Evolutionary conservation across 768 basidiomycete species (phyloP).

Genomic region (Trichaptum fuscoviolaceum): DNA sequence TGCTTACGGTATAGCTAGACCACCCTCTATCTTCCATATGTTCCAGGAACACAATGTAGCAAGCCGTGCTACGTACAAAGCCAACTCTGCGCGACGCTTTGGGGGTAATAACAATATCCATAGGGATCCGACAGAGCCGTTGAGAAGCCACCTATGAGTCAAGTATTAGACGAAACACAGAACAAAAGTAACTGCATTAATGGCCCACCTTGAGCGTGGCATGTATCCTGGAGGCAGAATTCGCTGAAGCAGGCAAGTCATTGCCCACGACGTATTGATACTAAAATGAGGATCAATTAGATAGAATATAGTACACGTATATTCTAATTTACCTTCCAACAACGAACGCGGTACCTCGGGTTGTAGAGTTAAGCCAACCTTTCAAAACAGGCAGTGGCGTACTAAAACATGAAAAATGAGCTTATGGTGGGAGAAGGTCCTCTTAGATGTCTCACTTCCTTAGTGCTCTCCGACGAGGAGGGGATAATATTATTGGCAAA

Average conservation of each 20-base stretch:
- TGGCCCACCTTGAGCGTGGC: neutral
- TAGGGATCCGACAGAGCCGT: neutral
- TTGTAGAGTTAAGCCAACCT: neutral
- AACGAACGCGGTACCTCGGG: neutral
- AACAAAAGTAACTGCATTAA: neutral
- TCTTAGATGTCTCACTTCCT: neutral
- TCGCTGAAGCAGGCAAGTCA: conserved; percentile 2
- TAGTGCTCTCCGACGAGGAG: neutral
- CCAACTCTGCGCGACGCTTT: neutral
- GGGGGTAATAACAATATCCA: conserved; percentile 1
- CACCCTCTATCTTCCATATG: neutral
- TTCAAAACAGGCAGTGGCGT: neutral
- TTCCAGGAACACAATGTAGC: neutral
- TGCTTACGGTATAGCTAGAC: neutral
- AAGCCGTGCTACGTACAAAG: conserved; percentile 4
- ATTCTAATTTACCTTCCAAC: neutral
- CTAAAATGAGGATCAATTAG: neutral
- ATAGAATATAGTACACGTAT: neutral
- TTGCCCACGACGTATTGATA: neutral
- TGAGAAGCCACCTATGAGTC: conserved; percentile 3
- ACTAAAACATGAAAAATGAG: neutral
- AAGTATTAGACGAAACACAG: neutral
- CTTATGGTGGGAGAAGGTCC: neutral
- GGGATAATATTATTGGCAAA: neutral
- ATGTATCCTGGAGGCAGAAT: conserved; percentile 1